Base-by-base conservation (phyloP, 208 protist species). In the Angomonas ambiguus region DNA sequence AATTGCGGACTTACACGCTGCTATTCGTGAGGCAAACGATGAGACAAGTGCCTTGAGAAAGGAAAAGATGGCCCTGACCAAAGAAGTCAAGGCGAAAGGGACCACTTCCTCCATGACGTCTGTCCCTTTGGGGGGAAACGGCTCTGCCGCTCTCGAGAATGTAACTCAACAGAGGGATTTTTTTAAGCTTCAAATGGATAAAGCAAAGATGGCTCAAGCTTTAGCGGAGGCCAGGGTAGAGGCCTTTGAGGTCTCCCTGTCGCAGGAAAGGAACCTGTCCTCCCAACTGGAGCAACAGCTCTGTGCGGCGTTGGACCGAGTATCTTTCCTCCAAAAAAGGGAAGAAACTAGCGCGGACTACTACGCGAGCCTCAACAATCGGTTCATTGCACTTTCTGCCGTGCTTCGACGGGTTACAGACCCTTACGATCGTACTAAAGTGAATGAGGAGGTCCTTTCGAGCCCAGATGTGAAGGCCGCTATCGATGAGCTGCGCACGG, bases 151-250 rank as follows among this genome's bases (percentile, higher is more conserved):
- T 11, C 63, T 76, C 33, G 72, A 76, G 41, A 68, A 74, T 34
- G 32, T 79, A 24, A 30, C 74, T 1, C 74, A 79, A 33, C 83
- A 93, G 59, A 75, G 74, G 1, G 79, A 90, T 59, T 93, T 83
- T 68, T 93, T 77, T 71, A 79, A 79, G 66, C 51, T 93, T 38
- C 83, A 90, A 61, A 51, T 51, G 8, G 81, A 90, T 28, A 72
- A 82, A 10, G 24, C 78, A 22, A 62, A 69, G 31, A 63, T 58
- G 16, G 45, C 63, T 10, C 34, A 68, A 16, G 24, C 45, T 1
- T 64, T 78, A 32, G 59, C 51, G 18, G 62, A 77, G 42, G 66
- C 76, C 0, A 59, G 72, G 6, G 51, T 73, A 28, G 67, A 74
- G 18, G 35, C 71, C 18, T 24, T 90, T 8, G 18, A 76, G 34